A percentile compares a stretch with the other conserved stretches of the same genome.
Conservation (phyloP, 2,329 filamentous ascomycete species). For the Tolypocladium inflatum region DNA sequence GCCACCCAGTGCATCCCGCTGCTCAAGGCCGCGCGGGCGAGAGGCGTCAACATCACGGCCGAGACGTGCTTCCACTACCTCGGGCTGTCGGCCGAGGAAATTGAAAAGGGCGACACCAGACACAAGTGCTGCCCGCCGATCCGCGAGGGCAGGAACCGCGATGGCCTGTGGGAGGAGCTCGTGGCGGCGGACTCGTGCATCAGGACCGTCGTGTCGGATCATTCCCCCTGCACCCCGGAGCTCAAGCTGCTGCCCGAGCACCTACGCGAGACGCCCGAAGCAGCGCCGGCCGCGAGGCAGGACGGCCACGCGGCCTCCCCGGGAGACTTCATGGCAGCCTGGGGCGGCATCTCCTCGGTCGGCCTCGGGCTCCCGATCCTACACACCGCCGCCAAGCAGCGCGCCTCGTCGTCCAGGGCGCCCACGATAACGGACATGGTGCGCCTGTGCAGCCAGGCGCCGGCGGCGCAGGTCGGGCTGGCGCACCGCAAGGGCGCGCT, state of each 20-base stretch:
- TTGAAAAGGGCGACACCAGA: constrained; percentile 75
- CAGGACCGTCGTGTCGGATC: constrained; percentile 85
- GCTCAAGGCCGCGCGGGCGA: constrained; percentile 60
- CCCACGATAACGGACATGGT: constrained; percentile 68
- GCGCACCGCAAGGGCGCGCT: constrained; percentile 71
- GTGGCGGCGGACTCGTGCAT: constrained; percentile 65
- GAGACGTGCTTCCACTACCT: constrained; percentile 97
- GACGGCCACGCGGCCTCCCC: constrained; percentile 6
- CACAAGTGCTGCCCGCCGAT: constrained; percentile 97
- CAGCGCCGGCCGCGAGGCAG: not conserved
- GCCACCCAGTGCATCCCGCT: constrained; percentile 82
- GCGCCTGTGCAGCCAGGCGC: constrained; percentile 76
- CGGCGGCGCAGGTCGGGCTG: constrained; percentile 80
- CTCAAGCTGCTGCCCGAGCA: constrained; percentile 76
- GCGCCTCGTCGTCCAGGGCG: constrained; percentile 36
- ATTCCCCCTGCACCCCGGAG: constrained; percentile 92
- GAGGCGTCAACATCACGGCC: constrained; percentile 78
- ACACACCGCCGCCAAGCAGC: constrained; percentile 63
- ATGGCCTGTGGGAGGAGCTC: constrained; percentile 80
- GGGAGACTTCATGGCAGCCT: constrained; percentile 91
- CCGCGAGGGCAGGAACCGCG: constrained; percentile 70
- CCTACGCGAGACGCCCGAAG: constrained; percentile 25
- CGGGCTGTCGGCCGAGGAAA: constrained; percentile 70
- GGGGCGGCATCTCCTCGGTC: constrained; percentile 93
- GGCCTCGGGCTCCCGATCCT: constrained; percentile 88